phyloP scores from a whole-genome alignment of 495 filamentous ascomycete species.

The Tuber umbilicatum region DNA sequence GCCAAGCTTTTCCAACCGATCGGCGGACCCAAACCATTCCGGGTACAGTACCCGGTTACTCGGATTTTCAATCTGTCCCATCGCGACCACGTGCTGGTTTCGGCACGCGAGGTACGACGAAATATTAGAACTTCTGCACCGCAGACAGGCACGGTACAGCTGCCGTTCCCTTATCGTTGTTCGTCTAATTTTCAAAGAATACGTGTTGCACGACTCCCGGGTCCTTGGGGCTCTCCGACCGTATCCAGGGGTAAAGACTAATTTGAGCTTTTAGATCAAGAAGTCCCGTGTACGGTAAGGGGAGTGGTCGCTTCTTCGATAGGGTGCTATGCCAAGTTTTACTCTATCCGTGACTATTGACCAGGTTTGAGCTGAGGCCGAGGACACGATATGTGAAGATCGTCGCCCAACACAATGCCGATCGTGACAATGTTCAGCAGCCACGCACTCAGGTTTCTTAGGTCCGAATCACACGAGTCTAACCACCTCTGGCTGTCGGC shows the following conservation, averaged over 20 bases:
- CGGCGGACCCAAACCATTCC: not conserved
- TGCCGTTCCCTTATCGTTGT: not conserved
- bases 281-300: not conserved
- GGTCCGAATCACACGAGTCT: not conserved
- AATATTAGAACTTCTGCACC: not conserved
- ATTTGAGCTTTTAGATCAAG: not conserved
- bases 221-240: not conserved
- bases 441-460: not conserved
- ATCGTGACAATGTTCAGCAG: not conserved
- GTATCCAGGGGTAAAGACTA: not conserved
- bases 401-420: not conserved
- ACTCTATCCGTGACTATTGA: not conserved
- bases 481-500: not conserved
- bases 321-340: not conserved
- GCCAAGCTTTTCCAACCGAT: not conserved
- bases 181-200: not conserved
- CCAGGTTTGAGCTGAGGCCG: not conserved
- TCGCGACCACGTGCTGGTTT: not conserved
- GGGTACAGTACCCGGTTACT: not conserved
- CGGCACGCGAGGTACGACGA: not conserved
- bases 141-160: not conserved
- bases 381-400: not conserved
- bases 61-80: not conserved
- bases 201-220: not conserved
- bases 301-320: not conserved